phyloP scores from a whole-genome alignment of 345 rosid species.

The Noccaea bulbosa region DNA sequence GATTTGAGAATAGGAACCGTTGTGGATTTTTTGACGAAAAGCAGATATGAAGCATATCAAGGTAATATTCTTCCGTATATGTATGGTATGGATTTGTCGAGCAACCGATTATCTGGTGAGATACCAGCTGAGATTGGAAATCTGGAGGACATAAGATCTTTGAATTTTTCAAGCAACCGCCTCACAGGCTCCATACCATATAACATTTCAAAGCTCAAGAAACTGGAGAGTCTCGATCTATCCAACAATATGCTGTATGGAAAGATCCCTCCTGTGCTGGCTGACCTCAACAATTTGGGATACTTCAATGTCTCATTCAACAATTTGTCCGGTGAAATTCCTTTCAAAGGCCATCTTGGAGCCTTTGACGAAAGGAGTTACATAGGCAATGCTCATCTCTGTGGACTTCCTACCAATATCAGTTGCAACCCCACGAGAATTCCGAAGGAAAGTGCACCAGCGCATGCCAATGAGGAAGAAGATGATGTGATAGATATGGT shows the following conservation, averaged over 20 bases:
- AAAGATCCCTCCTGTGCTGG: background rate
- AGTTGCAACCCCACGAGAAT: background rate
- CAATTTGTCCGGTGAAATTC: conserved; percentile 3
- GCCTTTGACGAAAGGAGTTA: background rate
- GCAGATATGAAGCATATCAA: conserved; percentile 13
- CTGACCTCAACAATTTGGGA: conserved; percentile 3
- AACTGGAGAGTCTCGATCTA: conserved; percentile 1
- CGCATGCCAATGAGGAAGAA: background rate
- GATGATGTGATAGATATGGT: conserved; percentile 3
- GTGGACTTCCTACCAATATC: conserved; percentile 12
- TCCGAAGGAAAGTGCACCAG: background rate
- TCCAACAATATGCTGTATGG: conserved; percentile 1
- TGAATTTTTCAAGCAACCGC: background rate
- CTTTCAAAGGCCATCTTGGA: conserved; percentile 15
- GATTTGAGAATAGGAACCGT: background rate
- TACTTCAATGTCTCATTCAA: conserved; percentile 12
- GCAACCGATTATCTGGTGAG: background rate
- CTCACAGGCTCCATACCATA: conserved; percentile 1
- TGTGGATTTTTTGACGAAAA: background rate
- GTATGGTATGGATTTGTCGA: background rate
- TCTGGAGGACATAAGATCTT: background rate
- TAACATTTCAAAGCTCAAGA: background rate
- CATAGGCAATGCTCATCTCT: background rate
- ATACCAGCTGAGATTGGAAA: background rate
- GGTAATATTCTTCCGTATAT: background rate